Evolutionary conservation across 1,284 basidiomycete species (phyloP).

Genomic region (Pyrrhoderma lamaoense): DNA sequence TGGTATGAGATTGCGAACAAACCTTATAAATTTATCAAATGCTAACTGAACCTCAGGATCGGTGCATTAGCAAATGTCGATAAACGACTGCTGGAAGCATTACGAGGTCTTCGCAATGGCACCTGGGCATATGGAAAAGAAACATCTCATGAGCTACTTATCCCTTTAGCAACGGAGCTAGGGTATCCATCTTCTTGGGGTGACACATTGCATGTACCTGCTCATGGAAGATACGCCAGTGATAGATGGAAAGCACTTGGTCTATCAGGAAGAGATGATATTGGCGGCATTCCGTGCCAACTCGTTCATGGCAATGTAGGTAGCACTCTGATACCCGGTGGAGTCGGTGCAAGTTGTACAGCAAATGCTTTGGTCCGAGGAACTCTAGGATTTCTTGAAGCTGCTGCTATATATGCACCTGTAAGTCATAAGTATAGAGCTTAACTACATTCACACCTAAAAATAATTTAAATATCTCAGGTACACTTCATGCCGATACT

Average conservation of each 20-base stretch:
- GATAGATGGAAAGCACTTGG: slow-evolving; percentile 47
- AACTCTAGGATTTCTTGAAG: slow-evolving; percentile 49
- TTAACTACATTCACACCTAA: slow-evolving; percentile 11
- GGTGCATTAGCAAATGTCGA: slow-evolving; percentile 61
- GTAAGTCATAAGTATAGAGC: slow-evolving; percentile 43
- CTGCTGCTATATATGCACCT: slow-evolving; percentile 59
- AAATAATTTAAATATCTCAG: slow-evolving; percentile 29
- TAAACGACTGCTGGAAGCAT: slow-evolving; percentile 42
- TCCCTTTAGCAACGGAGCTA: slow-evolving; percentile 42
- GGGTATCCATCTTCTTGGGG: slow-evolving; percentile 58
- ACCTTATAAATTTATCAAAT: slow-evolving; percentile 1
- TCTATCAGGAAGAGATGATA: slow-evolving; percentile 39
- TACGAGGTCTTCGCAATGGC: slow-evolving; percentile 46
- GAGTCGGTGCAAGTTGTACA: slow-evolving; percentile 47
- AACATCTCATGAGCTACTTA: slow-evolving; percentile 34
- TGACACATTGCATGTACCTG: slow-evolving; percentile 48
- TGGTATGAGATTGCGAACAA: slow-evolving; percentile 33
- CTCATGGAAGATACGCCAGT: slow-evolving; percentile 46
- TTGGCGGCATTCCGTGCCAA: slow-evolving; percentile 70
- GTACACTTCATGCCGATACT: slow-evolving; percentile 62
- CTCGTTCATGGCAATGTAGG: slow-evolving; percentile 55
- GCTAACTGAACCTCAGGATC: slow-evolving; percentile 39
- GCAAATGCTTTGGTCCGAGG: slow-evolving; percentile 49
- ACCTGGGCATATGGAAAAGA: slow-evolving; percentile 52
- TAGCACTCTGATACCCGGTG: slow-evolving; percentile 27